Evolutionary conservation across 257 asterid species (phyloP), one percentile per base, ranked within the genome.

Genomic region (Leptodermis oblonga): DNA sequence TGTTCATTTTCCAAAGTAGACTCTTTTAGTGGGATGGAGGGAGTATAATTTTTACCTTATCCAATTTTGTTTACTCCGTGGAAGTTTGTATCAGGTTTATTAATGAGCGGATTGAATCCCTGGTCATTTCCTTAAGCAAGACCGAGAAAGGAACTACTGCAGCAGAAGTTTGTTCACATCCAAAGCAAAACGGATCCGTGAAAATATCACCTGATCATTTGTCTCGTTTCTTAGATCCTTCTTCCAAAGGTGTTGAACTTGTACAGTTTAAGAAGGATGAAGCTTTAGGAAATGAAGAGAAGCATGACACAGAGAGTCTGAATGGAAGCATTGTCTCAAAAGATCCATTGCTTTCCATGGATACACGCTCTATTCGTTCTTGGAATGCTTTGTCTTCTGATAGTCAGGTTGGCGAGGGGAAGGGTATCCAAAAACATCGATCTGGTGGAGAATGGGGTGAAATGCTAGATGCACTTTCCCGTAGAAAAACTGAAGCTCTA

Each of bases 391-490:
- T 86, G 74, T 87, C 89, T 8, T 60, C 79, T 72, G 92, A 86
- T 62, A 68, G 63, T 64, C 77, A 79, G 62, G 65, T 60, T 54
- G 80, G 69, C 74, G 96, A 84, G 71, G 99, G 78, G 71, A 79
- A 61, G 62, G 87, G 80, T 69, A 61, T 85, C 72, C 86, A 70
- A 61, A 81, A 64, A 58, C 90, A 85, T 22, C 80, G 62, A 46
- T 83, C 92, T 69, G 96, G 95, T 67, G 97, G 84, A 72, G 92
- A 89, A 86, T 89, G 97, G 97, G 93, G 96, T 75, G 89, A 86
- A 71, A 82, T 62, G 81, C 84, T 91, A 31, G 97, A 87, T 69
- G 85, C 70, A 54, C 62, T 87, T 77, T 87, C 99, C 70, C 90
- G 84, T 43, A 84, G 90, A 77, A 94, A 94, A 77, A 86, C 86